Conservation (phyloP, 2,329 filamentous ascomycete genomes). For the Aspergillus cejpii region DNA sequence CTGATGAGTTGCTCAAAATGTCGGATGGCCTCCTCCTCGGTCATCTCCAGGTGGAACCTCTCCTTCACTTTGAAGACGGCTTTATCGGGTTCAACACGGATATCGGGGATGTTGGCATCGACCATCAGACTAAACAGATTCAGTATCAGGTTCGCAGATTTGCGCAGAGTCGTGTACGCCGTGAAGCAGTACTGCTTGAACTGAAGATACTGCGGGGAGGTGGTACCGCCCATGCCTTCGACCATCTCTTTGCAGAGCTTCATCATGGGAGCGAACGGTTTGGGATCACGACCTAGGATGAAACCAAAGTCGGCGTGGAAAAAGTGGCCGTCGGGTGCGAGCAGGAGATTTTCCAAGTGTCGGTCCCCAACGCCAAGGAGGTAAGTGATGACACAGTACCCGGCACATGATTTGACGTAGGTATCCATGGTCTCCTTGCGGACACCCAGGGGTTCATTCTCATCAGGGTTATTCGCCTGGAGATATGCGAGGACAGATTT, state of each 20-base stretch:
- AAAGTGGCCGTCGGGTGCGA: constrained; percentile 85
- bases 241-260: constrained; percentile 98
- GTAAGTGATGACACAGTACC: constrained; percentile 98
- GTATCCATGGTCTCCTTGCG: constrained; percentile 90
- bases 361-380: constrained; percentile 93
- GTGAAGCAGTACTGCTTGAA: constrained; percentile 97
- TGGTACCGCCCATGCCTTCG: constrained; percentile 88
- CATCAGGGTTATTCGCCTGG: constrained; percentile 81
- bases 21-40: constrained; percentile 83
- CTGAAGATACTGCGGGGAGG: constrained; percentile 71
- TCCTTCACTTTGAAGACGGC: constrained; percentile 93
- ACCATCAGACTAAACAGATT: constrained; percentile 97
- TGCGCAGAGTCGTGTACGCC: constrained; percentile 83
- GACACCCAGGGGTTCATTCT: constrained; percentile 71
- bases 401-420: constrained; percentile 91
- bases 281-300: constrained; percentile 92
- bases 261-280: constrained; percentile 94
- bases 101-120: constrained; percentile 93
- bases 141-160: constrained; percentile 82
- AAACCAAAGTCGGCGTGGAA: constrained; percentile 99
- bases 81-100: constrained; percentile 85
- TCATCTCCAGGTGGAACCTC: constrained; percentile 83
- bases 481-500: constrained; percentile 74
- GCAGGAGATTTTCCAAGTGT: constrained; percentile 88
- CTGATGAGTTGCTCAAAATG: constrained; percentile 86